Percentiles rank a stretch among this genome's conserved stretches.
Conservation (phyloP, 2,329 filamentous ascomycete genomes). For the Calonectria multiphialidica region DNA sequence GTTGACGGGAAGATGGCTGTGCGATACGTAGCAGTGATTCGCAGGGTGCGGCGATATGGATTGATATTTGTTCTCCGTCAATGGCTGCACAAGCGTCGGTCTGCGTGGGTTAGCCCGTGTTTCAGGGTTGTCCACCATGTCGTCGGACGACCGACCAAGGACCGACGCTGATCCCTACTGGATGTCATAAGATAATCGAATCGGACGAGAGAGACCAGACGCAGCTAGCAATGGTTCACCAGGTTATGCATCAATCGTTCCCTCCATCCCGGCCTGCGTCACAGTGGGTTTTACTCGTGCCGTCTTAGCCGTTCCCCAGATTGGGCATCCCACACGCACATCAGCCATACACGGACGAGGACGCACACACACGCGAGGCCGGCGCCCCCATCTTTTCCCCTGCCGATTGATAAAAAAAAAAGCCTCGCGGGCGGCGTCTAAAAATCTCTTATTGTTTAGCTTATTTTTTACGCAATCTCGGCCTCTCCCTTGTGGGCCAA, state of each 20-base stretch:
- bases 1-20: background rate
- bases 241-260: background rate
- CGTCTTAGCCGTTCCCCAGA: conserved; percentile 2
- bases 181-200: background rate
- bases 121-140: background rate
- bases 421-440: background rate
- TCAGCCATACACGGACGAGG: background rate
- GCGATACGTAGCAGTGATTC: background rate
- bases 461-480: conserved; percentile 7
- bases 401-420: conserved; percentile 6
- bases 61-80: background rate
- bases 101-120: background rate
- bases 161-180: background rate
- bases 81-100: background rate
- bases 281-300: background rate
- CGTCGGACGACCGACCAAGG: background rate
- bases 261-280: background rate
- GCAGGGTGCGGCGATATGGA: background rate
- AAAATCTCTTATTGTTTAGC: conserved; percentile 5
- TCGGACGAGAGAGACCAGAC: background rate
- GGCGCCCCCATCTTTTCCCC: background rate
- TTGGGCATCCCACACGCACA: background rate
- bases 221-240: background rate
- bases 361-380: background rate
- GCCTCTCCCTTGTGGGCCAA: background rate